Percentiles rank a stretch among this genome's conserved stretches.
Conservation (phyloP, 352 stramenopile species). For the Phytophthora ramorum region DNA sequence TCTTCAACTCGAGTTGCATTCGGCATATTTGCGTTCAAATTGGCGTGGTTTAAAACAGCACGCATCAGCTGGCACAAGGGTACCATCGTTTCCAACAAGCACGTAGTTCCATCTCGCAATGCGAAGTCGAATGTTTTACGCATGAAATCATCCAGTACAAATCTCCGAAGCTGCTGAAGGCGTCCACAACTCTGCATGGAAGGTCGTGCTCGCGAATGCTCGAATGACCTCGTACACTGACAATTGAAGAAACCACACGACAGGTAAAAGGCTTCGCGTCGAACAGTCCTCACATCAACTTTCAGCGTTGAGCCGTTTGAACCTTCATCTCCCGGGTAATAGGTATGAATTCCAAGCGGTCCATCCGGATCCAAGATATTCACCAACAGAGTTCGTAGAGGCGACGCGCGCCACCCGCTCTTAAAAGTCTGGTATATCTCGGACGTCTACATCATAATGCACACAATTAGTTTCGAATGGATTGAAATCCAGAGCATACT, state of each 20-base stretch:
- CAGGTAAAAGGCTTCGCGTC: constrained; percentile 83
- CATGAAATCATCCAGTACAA: constrained; percentile 69
- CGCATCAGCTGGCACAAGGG: constrained; percentile 74
- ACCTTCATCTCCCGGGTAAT: constrained; percentile 65
- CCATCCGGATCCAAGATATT: constrained; percentile 85
- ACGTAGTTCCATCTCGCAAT: constrained; percentile 19
- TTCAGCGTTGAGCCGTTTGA: constrained; percentile 4
- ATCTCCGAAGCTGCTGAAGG: constrained; percentile 55
- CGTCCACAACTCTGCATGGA: constrained; percentile 15
- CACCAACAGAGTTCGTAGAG: constrained; percentile 71
- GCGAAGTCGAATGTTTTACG: constrained; percentile 53
- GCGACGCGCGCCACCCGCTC: constrained; percentile 60
- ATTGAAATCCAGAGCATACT: background rate
- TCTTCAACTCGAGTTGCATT: constrained; percentile 1
- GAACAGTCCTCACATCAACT: constrained; percentile 57
- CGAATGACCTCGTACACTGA: constrained; percentile 66
- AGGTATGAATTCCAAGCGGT: constrained; percentile 80
- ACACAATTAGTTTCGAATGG: constrained; percentile 1
- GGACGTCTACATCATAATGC: constrained; percentile 56
- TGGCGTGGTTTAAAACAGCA: constrained; percentile 70
- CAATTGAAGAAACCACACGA: constrained; percentile 77
- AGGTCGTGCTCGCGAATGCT: constrained; percentile 45
- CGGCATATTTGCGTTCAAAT: constrained; percentile 42
- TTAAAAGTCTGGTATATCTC: constrained; percentile 84
- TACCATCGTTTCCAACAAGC: constrained; percentile 68